Evolutionary conservation across 768 basidiomycete genomes (phyloP).

Genomic region (Suillus paluster): DNA sequence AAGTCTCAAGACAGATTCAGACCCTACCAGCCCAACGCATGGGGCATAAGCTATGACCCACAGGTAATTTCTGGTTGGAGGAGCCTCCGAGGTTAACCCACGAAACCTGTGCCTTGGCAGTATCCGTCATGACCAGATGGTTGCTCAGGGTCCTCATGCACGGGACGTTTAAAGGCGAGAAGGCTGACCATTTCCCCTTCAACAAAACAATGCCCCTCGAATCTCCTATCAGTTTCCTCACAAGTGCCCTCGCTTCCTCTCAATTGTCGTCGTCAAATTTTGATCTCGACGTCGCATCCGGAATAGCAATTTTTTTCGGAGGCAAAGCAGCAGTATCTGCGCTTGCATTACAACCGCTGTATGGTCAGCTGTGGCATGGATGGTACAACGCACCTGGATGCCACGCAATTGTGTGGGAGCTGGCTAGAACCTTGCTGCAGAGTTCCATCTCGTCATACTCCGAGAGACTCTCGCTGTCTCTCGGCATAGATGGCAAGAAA

Average conservation of each 20-base stretch:
- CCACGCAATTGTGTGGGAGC: conserved; percentile 27
- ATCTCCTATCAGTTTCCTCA: neutral
- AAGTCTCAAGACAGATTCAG: neutral
- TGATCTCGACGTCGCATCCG: conserved; percentile 23
- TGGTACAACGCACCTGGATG: conserved; percentile 41
- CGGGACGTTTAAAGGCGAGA: neutral
- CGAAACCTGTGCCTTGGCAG: neutral
- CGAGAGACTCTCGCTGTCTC: conserved; percentile 21
- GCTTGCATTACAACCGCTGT: conserved; percentile 33
- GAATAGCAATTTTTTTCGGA: conserved; percentile 30
- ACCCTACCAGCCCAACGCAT: neutral
- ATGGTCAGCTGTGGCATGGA: conserved; percentile 31
- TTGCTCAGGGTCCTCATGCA: no score
- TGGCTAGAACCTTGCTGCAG: conserved; percentile 22
- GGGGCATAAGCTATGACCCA: neutral
- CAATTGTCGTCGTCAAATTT: neutral
- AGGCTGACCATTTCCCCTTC: neutral
- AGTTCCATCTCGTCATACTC: conserved; percentile 17
- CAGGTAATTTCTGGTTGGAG: neutral
- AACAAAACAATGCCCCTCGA: neutral
- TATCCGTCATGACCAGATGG: neutral
- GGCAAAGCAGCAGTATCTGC: conserved; percentile 37
- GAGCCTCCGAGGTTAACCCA: neutral
- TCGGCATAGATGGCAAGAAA: conserved; percentile 17
- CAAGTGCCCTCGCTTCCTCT: no score